phyloP scores from a whole-genome alignment of 345 rosid species.

The Barbarea vulgaris region DNA sequence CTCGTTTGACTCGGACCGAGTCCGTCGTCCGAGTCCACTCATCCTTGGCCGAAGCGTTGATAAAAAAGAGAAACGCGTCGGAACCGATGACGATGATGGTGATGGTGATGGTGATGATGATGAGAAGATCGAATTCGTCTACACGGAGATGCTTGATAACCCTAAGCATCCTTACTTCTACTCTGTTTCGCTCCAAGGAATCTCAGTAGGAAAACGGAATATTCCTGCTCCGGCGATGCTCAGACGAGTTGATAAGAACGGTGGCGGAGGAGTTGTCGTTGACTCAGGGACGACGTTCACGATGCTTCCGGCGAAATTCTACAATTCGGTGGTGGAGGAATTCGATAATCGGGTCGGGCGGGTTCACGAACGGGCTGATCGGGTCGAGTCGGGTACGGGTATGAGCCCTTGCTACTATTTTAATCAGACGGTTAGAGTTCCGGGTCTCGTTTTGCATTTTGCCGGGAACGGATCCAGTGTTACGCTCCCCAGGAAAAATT shows the following conservation, averaged over 20 bases:
- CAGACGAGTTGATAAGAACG: slow-evolving; percentile 52
- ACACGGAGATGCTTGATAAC: slow-evolving; percentile 68
- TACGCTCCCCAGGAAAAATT: slow-evolving; percentile 76
- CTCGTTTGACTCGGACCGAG: slow-evolving; percentile 72
- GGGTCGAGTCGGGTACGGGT: slow-evolving; percentile 67
- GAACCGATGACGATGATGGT: slow-evolving; percentile 17
- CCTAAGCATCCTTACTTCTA: slow-evolving; percentile 90
- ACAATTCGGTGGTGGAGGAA: slow-evolving; percentile 61
- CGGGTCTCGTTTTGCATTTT: slow-evolving; percentile 61
- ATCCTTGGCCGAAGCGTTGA: slow-evolving; percentile 73
- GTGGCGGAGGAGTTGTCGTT: slow-evolving; percentile 86
- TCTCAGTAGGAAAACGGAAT: slow-evolving; percentile 68
- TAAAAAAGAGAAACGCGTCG: slow-evolving; percentile 47
- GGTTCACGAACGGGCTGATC: slow-evolving; percentile 59
- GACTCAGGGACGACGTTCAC: slow-evolving; percentile 97
- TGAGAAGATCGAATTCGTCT: slow-evolving; percentile 45
- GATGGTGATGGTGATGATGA: background rate
- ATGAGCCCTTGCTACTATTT: slow-evolving; percentile 75
- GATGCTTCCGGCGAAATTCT: slow-evolving; percentile 78
- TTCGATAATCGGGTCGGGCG: slow-evolving; percentile 63
- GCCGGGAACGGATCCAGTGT: slow-evolving; percentile 73
- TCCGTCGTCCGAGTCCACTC: slow-evolving; percentile 78
- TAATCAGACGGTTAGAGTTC: slow-evolving; percentile 50
- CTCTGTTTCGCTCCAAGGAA: slow-evolving; percentile 77
- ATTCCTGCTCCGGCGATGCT: slow-evolving; percentile 70